Base-by-base conservation (phyloP, 192 early-diverging fungal species). In the Coemansia sp. region DNA sequence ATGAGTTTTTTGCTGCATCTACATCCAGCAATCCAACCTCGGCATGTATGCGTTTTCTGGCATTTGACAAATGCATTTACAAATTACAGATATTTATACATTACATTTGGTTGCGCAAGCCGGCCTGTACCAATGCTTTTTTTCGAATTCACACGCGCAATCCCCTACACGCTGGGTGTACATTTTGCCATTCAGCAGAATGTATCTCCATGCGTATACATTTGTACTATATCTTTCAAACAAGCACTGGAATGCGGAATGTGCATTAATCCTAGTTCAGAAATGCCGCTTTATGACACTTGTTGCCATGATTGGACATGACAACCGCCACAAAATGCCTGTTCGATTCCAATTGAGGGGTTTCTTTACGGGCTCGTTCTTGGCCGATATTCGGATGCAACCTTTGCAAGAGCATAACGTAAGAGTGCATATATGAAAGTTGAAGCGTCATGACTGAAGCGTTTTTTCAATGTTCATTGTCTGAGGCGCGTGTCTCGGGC, bases 341-440 rank as follows among this genome's bases (percentile, higher is more conserved):
- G 47, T 19, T 19, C 47, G 47, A 49, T 49, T 49, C 19, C 47
- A n/a, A 49, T 49, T 17, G 47, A 19, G 6, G 3, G 16, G 47
- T 19, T 19, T 19, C 0, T 21, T n/a, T 7, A 19, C 43, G 12
- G 11, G 14, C 43, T 16, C 14, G 3, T 45, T 49, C 19, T 49
- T 17, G 12, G 41, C 12, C 47, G n/a, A 37, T 19, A 17, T 21
- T 16, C 16, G 29, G 26, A 7, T 55, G 53, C 14, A 31, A 57
- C 29, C 29, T 35, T 57, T 31, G 55, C 55, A 39, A 37, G 55
- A 29, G 19, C 29, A 12, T 37, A 22, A 61, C 59, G 52, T 47
- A 38, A 62, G 27, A 22, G 47, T 68, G 60, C 67, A 68, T 68
- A 68, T 35, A 68, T 68, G 29, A 57, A 37, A 57, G 55, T 57